phyloP scores from a whole-genome alignment of 805 yeast species.

The Lipomyces oligophaga region DNA sequence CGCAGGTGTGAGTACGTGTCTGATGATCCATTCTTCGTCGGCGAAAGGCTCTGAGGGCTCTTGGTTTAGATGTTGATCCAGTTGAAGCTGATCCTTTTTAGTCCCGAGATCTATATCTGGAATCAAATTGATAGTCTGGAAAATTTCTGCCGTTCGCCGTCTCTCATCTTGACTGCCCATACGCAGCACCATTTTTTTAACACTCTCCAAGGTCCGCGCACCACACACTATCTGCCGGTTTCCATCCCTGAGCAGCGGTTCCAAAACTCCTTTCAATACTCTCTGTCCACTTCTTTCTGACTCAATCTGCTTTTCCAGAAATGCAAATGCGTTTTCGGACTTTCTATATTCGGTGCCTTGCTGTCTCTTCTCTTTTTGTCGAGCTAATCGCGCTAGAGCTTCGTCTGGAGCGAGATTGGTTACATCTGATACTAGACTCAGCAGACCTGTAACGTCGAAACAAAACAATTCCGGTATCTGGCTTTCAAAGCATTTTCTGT shows the following conservation, averaged over 20 bases:
- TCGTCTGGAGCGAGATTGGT: constrained; percentile 8
- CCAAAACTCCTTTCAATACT: neutral
- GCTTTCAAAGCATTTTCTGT: constrained; percentile 3
- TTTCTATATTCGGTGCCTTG: no score
- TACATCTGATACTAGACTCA: constrained; percentile 20
- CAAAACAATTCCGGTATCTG: constrained; percentile 12
- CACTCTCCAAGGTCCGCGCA: constrained; percentile 1
- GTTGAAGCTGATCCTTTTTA: no score
- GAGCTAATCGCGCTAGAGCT: constrained; percentile 3
- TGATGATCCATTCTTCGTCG: constrained; percentile 7
- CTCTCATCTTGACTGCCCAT: constrained; percentile 22
- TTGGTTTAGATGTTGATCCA: no score
- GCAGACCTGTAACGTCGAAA: constrained; percentile 19
- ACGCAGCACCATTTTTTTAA: constrained; percentile 11
- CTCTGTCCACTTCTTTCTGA: constrained; percentile 4
- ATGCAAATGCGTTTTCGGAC: constrained; percentile 19
- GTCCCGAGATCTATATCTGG: no score
- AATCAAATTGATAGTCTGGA: no score
- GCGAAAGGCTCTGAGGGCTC: no score
- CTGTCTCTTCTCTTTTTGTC: no score
- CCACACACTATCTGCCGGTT: constrained; percentile 8
- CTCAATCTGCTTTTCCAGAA: constrained; percentile 15
- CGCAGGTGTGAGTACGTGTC: constrained; percentile 1
- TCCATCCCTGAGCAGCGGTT: neutral
- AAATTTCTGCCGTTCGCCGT: constrained; percentile 7